Evolutionary conservation across 306 rosid species (phyloP).

Genomic region (Chamaecrista fasciculata): DNA sequence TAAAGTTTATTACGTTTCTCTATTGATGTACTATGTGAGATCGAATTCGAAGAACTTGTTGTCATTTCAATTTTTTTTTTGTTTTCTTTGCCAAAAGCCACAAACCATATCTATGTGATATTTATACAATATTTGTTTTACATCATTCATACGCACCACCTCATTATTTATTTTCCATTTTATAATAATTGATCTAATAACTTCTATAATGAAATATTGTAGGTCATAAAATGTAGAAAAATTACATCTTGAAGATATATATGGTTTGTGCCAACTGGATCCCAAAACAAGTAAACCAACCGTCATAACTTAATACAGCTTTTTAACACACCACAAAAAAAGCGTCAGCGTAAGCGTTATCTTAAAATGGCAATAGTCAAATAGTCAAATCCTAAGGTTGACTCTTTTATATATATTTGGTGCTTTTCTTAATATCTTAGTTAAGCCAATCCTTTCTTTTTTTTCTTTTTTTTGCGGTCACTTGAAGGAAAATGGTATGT

Average conservation of each 20-base stretch:
- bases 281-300: neutral
- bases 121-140: neutral
- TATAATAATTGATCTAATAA: too few species aligned
- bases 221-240: too few species aligned
- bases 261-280: conserved; percentile 3
- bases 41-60: too few species aligned
- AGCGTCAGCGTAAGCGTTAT: conserved; percentile 1
- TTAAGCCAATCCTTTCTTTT: conserved; percentile 32
- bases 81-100: too few species aligned
- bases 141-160: neutral
- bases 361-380: conserved; percentile 23
- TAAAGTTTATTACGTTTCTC: too few species aligned
- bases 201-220: too few species aligned
- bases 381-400: conserved; percentile 1
- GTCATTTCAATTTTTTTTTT: too few species aligned
- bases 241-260: neutral
- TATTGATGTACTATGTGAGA: too few species aligned
- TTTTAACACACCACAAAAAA: neutral
- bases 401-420: conserved; percentile 3
- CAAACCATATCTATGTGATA: too few species aligned
- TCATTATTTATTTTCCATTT: too few species aligned
- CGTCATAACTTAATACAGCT: neutral
- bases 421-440: conserved; percentile 31
- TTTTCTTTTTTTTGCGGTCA: conserved; percentile 31
- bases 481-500: conserved; percentile 20